phyloP scores from a whole-genome alignment of 2,329 filamentous ascomycete species.

The Diaporthe caulivora region DNA sequence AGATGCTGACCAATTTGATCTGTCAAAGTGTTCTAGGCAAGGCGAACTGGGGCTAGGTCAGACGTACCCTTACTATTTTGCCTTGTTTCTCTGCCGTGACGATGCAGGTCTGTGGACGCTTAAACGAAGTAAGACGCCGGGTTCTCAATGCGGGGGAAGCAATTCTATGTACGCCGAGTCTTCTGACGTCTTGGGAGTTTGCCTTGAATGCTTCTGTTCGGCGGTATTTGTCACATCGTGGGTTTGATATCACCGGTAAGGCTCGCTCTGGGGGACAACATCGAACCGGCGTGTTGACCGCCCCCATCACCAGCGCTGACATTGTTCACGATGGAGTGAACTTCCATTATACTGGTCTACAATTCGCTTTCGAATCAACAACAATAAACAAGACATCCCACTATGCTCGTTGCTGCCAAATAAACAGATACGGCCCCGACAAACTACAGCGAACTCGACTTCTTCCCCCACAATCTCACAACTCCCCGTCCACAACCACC shows the following conservation, averaged over 20 bases:
- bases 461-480: neutral
- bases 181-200: neutral
- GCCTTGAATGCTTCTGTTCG: neutral
- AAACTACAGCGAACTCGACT: neutral
- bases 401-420: neutral
- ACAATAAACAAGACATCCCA: too few species aligned
- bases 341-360: neutral
- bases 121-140: slow-evolving; percentile 9
- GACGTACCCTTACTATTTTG: too few species aligned
- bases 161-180: neutral
- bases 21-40: too few species aligned
- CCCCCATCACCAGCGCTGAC: too few species aligned
- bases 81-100: too few species aligned
- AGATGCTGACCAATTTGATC: too few species aligned
- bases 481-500: neutral
- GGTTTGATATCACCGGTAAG: neutral
- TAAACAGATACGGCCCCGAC: neutral
- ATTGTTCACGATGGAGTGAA: too few species aligned
- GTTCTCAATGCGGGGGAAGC: neutral
- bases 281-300: too few species aligned
- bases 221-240: neutral
- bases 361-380: neutral
- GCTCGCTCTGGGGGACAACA: neutral
- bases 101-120: too few species aligned
- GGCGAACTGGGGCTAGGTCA: too few species aligned